A percentile compares a stretch with the other conserved stretches of the same genome.
Evolutionary conservation across 257 asterid species (phyloP).

Genomic region (Osmanthus fragrans): DNA sequence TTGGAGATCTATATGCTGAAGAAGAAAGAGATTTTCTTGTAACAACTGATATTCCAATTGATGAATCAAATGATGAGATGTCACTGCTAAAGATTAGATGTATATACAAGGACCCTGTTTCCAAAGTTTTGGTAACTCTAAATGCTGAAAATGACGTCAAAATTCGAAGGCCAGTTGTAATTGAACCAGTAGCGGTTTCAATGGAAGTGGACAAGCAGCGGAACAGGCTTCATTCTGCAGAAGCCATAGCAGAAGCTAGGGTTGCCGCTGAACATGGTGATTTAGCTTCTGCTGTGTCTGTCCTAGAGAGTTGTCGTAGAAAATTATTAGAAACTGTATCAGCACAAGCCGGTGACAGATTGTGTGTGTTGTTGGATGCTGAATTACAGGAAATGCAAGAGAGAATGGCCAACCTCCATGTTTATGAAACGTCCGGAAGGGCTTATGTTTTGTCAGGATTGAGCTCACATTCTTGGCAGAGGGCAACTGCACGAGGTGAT

Average conservation of each 20-base stretch:
- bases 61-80: constrained; percentile 29
- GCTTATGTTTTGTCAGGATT: constrained; percentile 54
- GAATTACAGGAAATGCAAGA: constrained; percentile 53
- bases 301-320: constrained; percentile 38
- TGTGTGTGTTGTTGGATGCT: constrained; percentile 39
- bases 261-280: constrained; percentile 47
- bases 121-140: constrained; percentile 33
- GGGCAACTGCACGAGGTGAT: constrained; percentile 53
- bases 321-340: constrained; percentile 36
- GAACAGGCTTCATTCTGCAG: constrained; percentile 44
- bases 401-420: constrained; percentile 44
- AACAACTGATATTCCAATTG: constrained; percentile 36
- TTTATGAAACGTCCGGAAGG: constrained; percentile 48
- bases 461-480: constrained; percentile 58
- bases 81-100: constrained; percentile 37
- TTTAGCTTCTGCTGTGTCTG: constrained; percentile 33
- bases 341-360: constrained; percentile 37
- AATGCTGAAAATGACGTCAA: constrained; percentile 34
- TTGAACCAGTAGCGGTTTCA: constrained; percentile 27
- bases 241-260: constrained; percentile 47
- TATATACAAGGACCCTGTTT: constrained; percentile 40
- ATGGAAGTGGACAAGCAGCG: constrained; percentile 49
- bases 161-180: constrained; percentile 36
- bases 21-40: constrained; percentile 53
- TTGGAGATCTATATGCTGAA: constrained; percentile 54